Evolutionary conservation across 306 rosid species (phyloP), one percentile per base, ranked within the genome.

Genomic region (Pueraria montana): DNA sequence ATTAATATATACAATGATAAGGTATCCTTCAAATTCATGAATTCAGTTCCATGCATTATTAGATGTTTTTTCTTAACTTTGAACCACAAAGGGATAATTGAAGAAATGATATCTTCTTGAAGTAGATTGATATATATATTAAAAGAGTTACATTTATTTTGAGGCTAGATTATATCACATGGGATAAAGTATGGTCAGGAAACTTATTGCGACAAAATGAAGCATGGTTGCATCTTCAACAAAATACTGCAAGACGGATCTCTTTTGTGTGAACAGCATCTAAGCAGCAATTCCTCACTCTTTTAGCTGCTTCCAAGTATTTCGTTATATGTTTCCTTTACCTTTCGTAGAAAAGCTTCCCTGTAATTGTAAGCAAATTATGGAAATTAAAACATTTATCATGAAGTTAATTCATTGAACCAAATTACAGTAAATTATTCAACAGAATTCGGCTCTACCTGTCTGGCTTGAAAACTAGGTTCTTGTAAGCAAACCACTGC

Each of bases 401-500:
- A 12, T 38, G 2, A 49, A 42, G 3, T 72, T 40, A 45, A 67
- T 50, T 11, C 26, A 75, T 67, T 58, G 16, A 65, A 76, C 6
- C 2, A 34, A n/a, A 63, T 23, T 46, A 3, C 14, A 30, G 8
- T 48, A 58, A 24, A 32, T 63, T 49, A 27, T 52, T 34, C 52
- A 67, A 71, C 27, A 43, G 50, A 58, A 40, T 20, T 20, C 12
- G 62, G 24, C 62, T 68, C 83, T 64, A 92, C 94, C 98, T 77
- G 63, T 92, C 95, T 70, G 98, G 97, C 87, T 89, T 90, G 91
- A 83, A 91, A 74, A 89, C 7, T 68, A 94, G 78, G 84, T 92
- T 90, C 91, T 93, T 94, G 89, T 90, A 94, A 21, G 91, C 97
- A 82, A 91, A 94, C 96, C 97, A 93, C 98, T 94, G 92, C 85